A percentile compares a stretch with the other conserved stretches of the same genome.
Evolutionary conservation across 495 filamentous ascomycete species (phyloP).

Genomic region (Podospora fimiseda): DNA sequence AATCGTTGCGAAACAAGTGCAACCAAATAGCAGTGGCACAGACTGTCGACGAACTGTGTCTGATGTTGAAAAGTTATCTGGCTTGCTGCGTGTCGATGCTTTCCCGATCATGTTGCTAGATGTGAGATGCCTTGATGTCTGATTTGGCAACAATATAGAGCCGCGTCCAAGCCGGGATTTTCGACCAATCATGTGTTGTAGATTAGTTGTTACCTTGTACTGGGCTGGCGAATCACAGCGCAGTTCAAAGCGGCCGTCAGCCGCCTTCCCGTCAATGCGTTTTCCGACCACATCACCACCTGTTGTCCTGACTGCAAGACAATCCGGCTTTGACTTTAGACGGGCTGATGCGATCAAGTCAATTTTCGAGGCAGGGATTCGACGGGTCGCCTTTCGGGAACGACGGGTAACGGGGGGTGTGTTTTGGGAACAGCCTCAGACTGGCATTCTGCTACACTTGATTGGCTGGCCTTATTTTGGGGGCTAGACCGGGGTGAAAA

Average conservation of each 20-base stretch:
- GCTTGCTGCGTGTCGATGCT: too few species aligned
- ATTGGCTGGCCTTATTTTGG: conserved; percentile 27
- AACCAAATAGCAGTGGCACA: too few species aligned
- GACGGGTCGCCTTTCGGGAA: conserved; percentile 25
- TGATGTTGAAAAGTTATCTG: too few species aligned
- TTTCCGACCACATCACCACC: too few species aligned
- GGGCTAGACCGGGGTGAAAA: conserved; percentile 7
- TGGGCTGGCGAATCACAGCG: not conserved
- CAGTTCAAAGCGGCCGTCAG: not conserved
- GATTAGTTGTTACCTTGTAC: not conserved
- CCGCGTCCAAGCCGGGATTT: not conserved
- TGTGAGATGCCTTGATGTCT: too few species aligned
- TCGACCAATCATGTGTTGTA: conserved; percentile 2
- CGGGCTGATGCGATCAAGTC: conserved; percentile 32
- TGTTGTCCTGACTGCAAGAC: too few species aligned
- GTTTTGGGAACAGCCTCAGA: conserved; percentile 28
- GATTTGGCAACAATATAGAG: not conserved
- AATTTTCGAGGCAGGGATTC: conserved; percentile 25
- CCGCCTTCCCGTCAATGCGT: too few species aligned
- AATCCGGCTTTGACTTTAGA: too few species aligned
- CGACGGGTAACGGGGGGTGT: conserved; percentile 21
- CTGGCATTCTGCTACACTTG: conserved; percentile 3
- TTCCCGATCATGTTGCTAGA: too few species aligned
- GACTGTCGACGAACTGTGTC: too few species aligned
- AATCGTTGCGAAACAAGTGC: not conserved